Base-by-base conservation (phyloP, 345 rosid genomes). In the Triadica sebifera region DNA sequence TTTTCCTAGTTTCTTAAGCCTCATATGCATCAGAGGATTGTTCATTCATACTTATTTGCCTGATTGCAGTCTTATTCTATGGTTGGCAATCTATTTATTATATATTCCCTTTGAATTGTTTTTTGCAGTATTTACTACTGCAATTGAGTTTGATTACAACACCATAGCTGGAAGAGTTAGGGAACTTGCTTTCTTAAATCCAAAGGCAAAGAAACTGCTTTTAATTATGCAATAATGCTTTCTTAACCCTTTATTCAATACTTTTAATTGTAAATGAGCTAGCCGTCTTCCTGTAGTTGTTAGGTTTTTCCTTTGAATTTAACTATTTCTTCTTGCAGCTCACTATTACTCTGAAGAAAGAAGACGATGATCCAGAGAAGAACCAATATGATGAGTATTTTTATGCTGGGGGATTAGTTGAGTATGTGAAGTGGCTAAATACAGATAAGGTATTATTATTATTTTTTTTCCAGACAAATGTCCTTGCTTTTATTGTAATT, bases 171-270 rank as follows among this genome's bases (percentile, higher is more conserved):
- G 96, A 77, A 84, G 99, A 78, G 88, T 95, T 72, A 88, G 99
- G 77, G 99, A 96, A 78, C 96, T 93, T 59, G 98, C 99, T 74
- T 96, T 96, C 75, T 78, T 96, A 60, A 96, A 96, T 78, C 98
- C 99, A 45, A 88, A 91, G 89, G 98, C 93, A 85, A 75, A 53
- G 45, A 64, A 29, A 29, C 24, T 16, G n/a, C 67, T 68, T 67
- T 59, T 71, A 58, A 57, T 47, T 68, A 17, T 67, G 50, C 53
- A 73, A n/a, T 46, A 45, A 16, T 39, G 19, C 45, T 70, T 24
- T 58, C 16, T 46, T 72, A 62, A 16, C 16, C 24, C 59, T 22
- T 64, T 6, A 39, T 61, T 37, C 25, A 43, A 17, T 58, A 22
- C 59, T 34, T 55, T 47, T 63, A 52, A 63, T 25, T 60, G 29